Conservation (phyloP, 1,284 basidiomycete genomes). For the Trichosporon sp. region DNA sequence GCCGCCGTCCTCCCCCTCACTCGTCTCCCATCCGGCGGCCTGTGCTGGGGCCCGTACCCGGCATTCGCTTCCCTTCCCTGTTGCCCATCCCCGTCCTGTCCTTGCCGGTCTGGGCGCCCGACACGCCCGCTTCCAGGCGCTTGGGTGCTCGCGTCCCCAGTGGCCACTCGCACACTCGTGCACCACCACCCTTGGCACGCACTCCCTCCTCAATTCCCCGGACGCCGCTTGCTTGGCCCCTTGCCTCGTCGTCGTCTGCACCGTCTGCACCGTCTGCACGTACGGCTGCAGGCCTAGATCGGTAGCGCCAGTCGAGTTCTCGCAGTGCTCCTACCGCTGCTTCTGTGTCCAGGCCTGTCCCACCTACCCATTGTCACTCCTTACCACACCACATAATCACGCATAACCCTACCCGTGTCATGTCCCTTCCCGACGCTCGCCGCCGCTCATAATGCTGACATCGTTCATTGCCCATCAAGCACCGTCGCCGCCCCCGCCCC, state of each 20-base stretch:
- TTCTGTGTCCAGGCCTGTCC: neutral
- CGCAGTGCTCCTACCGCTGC: neutral
- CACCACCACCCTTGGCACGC: neutral
- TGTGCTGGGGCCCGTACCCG: neutral
- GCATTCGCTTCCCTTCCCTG: neutral
- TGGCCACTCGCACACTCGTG: neutral
- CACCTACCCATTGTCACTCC: neutral
- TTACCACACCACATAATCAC: neutral
- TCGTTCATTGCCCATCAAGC: neutral
- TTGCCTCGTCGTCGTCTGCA: neutral
- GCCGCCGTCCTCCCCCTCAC: neutral
- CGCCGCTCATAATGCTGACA: slow-evolving; percentile 4
- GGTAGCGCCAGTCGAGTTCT: neutral
- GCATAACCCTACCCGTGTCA: neutral
- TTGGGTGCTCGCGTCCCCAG: neutral
- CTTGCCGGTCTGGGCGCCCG: too few relatives aligned
- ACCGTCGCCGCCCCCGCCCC: neutral
- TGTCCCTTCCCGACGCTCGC: neutral
- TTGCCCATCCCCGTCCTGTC: too few relatives aligned
- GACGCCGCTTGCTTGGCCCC: neutral
- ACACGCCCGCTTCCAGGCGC: neutral
- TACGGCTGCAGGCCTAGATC: neutral
- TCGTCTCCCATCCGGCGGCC: neutral
- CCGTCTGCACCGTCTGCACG: neutral
- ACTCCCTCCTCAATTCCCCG: neutral